These are phyloP conservation scores for Cicer pinnatifidum DNA, from an alignment of 306 rosid species.

Conservation along the genomic window DNA sequence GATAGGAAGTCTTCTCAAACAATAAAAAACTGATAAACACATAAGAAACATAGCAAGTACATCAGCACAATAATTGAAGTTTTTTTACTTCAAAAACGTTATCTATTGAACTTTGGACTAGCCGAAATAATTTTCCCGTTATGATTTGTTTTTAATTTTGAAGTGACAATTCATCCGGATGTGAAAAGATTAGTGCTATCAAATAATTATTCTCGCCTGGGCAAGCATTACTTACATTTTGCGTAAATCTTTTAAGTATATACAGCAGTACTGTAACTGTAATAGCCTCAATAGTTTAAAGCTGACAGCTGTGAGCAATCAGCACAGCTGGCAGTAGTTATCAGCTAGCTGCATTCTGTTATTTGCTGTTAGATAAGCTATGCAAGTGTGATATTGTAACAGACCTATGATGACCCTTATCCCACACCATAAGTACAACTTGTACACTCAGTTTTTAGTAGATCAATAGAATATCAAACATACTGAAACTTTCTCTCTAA, in stretches of 20 bases:
- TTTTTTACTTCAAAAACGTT: constrained; percentile 18
- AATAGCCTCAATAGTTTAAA: constrained; percentile 3
- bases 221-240: background rate
- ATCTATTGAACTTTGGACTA: background rate
- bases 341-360: constrained; percentile 11
- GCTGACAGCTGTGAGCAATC: background rate
- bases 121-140: background rate
- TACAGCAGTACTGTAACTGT: background rate
- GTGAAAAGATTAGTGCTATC: constrained; percentile 7
- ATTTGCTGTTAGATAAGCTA: constrained; percentile 8
- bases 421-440: background rate
- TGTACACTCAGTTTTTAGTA: background rate
- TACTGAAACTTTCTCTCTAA: background rate
- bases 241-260: constrained; percentile 6
- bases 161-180: background rate
- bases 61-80: constrained; percentile 29
- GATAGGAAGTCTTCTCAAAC: constrained; percentile 20
- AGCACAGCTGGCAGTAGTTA: background rate
- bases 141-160: constrained; percentile 5
- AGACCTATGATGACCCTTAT: background rate
- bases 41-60: constrained; percentile 25
- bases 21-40: constrained; percentile 22
- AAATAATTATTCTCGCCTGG: background rate
- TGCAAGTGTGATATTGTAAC: constrained; percentile 2
- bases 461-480: constrained; percentile 4